Evolutionary conservation across 2,329 filamentous ascomycete species (phyloP).

Genomic region (Colletotrichum destructivum): DNA sequence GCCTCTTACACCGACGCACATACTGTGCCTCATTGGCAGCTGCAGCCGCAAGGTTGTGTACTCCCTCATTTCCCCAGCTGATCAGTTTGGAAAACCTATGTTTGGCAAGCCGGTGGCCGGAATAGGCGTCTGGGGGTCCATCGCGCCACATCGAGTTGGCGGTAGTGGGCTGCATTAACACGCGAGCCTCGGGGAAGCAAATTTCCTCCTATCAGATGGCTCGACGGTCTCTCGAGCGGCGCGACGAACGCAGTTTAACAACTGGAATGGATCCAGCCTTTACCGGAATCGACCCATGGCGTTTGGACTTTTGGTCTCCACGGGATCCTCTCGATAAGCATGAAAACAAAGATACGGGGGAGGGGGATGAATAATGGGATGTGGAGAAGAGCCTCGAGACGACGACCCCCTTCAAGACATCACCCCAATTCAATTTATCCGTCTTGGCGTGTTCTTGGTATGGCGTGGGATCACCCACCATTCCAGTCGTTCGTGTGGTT

Average conservation of each 20-base stretch:
- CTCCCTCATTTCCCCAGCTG: background rate
- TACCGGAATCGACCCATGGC: background rate
- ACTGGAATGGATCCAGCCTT: background rate
- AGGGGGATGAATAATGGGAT: background rate
- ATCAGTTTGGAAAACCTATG: background rate
- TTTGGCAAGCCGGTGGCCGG: background rate
- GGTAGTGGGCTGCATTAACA: background rate
- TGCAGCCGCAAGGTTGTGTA: background rate
- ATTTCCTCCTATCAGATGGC: constrained; percentile 4
- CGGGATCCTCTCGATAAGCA: background rate
- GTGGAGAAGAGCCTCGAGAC: background rate
- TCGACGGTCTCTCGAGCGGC: background rate
- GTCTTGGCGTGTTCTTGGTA: background rate
- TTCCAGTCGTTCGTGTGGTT: background rate
- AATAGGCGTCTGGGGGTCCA: background rate
- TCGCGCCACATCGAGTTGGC: background rate
- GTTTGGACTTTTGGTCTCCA: background rate
- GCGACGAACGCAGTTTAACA: background rate
- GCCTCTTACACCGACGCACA: background rate
- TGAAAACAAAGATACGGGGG: background rate
- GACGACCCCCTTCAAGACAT: background rate
- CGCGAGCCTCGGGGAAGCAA: background rate
- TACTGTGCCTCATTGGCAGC: background rate
- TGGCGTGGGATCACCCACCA: background rate
- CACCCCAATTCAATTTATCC: background rate